phyloP scores from a whole-genome alignment of 371 early-diverging fungal species.

The Rhizopus stolonifer region DNA sequence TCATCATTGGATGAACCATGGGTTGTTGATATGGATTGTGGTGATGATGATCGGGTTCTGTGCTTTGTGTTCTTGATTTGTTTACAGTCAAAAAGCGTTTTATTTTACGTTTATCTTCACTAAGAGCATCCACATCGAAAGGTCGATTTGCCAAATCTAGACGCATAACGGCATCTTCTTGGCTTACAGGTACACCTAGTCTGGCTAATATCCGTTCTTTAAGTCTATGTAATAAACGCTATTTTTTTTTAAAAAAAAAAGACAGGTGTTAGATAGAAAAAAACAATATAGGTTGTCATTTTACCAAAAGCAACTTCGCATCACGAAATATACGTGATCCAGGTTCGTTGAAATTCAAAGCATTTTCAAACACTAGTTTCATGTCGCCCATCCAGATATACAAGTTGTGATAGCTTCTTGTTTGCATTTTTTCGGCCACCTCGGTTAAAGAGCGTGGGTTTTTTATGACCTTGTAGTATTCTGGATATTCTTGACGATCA shows the following conservation, averaged over 20 bases:
- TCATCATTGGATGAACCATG: not conserved
- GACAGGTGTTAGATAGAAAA: no score
- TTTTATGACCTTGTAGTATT: slow-evolving; percentile 86
- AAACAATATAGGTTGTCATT: not conserved
- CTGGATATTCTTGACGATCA: slow-evolving; percentile 76
- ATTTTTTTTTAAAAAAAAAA: not conserved
- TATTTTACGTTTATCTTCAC: slow-evolving; percentile 32
- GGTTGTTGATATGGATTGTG: slow-evolving; percentile 1
- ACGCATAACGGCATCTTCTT: slow-evolving; percentile 37
- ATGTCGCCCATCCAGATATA: slow-evolving; percentile 68
- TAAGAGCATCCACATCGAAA: slow-evolving; percentile 30
- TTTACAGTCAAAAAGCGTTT: slow-evolving; percentile 22
- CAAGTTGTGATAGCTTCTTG: slow-evolving; percentile 57
- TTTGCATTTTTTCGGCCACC: slow-evolving; percentile 56
- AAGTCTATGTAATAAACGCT: slow-evolving; percentile 45
- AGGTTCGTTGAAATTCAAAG: slow-evolving; percentile 73
- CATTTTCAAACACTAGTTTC: slow-evolving; percentile 71
- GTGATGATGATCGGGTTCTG: slow-evolving; percentile 16
- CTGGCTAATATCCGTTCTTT: slow-evolving; percentile 38
- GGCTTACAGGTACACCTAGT: slow-evolving; percentile 31
- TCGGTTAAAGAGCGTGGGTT: slow-evolving; percentile 69
- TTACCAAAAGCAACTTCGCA: slow-evolving; percentile 58
- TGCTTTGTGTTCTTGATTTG: slow-evolving; percentile 26
- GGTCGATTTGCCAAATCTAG: slow-evolving; percentile 22
- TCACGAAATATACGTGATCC: slow-evolving; percentile 71